Conservation (phyloP, 208 protist species). For the Lotmaria passim region DNA sequence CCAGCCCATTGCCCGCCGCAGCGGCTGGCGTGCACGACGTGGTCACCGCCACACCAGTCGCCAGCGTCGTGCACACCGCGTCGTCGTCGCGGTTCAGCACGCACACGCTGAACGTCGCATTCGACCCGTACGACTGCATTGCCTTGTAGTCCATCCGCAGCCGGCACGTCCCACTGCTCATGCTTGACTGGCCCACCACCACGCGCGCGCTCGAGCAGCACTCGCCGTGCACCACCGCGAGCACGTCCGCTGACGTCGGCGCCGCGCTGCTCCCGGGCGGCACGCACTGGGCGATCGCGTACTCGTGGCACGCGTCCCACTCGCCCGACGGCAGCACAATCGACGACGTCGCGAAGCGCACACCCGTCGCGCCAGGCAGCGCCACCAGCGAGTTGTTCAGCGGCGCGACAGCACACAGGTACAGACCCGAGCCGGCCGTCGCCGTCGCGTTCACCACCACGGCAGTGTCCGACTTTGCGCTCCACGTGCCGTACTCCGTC, state of each 20-base stretch:
- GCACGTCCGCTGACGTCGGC: constrained; percentile 15
- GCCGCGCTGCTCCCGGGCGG: constrained; percentile 30
- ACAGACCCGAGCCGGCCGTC: constrained; percentile 26
- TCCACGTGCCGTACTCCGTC: constrained; percentile 54
- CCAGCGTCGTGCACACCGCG: constrained; percentile 58
- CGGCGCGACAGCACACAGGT: constrained; percentile 53
- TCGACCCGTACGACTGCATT: constrained; percentile 30
- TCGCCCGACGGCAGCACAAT: constrained; percentile 41
- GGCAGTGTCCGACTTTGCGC: constrained; percentile 20
- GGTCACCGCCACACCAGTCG: constrained; percentile 29
- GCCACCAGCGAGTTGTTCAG: constrained; percentile 51
- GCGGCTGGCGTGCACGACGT: constrained; percentile 33
- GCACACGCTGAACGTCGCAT: constrained; percentile 55
- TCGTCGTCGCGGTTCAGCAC: constrained; percentile 50
- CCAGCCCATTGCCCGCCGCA: constrained; percentile 29
- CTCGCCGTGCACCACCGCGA: constrained; percentile 54
- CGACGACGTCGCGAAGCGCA: constrained; percentile 33
- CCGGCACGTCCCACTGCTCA: constrained; percentile 37
- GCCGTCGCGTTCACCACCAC: constrained; percentile 48
- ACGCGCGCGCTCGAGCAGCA: constrained; percentile 44
- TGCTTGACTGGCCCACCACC: constrained; percentile 31
- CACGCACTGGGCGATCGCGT: constrained; percentile 38
- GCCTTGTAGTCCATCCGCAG: constrained; percentile 34
- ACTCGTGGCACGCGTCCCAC: constrained; percentile 37
- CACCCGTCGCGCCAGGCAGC: constrained; percentile 31